Evolutionary conservation across 805 yeast species (phyloP).

Genomic region (Yamadazyma akitaensis): DNA sequence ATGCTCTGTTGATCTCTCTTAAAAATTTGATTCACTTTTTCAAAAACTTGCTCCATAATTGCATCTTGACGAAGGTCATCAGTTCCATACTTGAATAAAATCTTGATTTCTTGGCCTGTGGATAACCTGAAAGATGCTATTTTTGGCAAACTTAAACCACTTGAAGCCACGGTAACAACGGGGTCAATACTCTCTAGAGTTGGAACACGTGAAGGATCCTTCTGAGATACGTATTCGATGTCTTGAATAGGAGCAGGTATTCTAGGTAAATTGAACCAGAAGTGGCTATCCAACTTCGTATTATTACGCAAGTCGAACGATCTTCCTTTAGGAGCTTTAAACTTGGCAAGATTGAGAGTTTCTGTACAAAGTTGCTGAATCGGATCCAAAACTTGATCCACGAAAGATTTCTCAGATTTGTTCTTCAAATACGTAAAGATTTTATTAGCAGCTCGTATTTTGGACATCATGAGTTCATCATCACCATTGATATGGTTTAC

Average conservation of each 20-base stretch:
- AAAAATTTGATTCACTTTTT: conserved; percentile 72
- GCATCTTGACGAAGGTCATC: conserved; percentile 96
- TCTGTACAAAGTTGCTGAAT: conserved; percentile 51
- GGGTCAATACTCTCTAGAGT: conserved; percentile 44
- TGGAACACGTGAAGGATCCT: conserved; percentile 32
- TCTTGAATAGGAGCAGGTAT: conserved; percentile 68
- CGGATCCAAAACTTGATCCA: conserved; percentile 32
- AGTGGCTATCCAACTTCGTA: conserved; percentile 31
- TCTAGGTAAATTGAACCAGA: conserved; percentile 52
- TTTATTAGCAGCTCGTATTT: conserved; percentile 45
- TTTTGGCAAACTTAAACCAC: conserved; percentile 89
- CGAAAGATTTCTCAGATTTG: not conserved
- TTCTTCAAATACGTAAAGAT: conserved; percentile 35
- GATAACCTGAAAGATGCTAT: conserved; percentile 54
- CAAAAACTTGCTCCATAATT: conserved; percentile 96
- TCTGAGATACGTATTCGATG: not conserved
- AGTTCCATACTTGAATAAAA: conserved; percentile 77
- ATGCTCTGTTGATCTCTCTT: conserved; percentile 52
- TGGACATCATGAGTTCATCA: conserved; percentile 37
- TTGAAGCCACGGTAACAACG: conserved; percentile 57
- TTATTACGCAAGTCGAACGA: conserved; percentile 31
- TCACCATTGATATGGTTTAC: conserved; percentile 25
- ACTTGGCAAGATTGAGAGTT: conserved; percentile 49
- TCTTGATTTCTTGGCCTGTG: conserved; percentile 56
- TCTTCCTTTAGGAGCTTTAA: conserved; percentile 35